Percentiles rank a stretch among this genome's conserved stretches.
These are phyloP conservation scores for Mortierella sp. DNA, from an alignment of 371 early-diverging fungal species.

Conservation along the genomic window DNA sequence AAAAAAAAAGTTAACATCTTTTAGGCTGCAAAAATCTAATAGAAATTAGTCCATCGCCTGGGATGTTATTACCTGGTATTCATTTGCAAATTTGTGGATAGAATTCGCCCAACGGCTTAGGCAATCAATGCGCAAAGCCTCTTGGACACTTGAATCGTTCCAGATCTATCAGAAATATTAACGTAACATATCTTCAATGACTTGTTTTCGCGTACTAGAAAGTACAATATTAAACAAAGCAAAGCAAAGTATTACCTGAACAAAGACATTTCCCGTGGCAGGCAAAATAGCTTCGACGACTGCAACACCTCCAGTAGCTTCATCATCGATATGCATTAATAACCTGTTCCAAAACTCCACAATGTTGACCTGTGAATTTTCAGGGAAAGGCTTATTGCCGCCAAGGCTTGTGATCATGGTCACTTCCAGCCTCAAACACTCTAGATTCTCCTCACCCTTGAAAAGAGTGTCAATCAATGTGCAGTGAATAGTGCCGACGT, in stretches of 20 bases:
- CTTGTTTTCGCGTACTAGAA: neutral
- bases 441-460: conserved; percentile 63
- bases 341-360: conserved; percentile 56
- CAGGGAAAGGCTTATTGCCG: conserved; percentile 57
- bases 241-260: conserved; percentile 29
- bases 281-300: conserved; percentile 54
- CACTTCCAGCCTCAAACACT: conserved; percentile 67
- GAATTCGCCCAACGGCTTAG: conserved; percentile 62
- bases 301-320: conserved; percentile 49
- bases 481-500: conserved; percentile 44
- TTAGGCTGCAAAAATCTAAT: neutral
- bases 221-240: neutral
- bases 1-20: too few relatives aligned
- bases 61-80: conserved; percentile 57
- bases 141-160: conserved; percentile 31
- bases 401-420: conserved; percentile 57
- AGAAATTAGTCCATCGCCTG: neutral
- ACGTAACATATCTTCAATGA: neutral
- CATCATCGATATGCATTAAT: conserved; percentile 42
- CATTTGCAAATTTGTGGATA: conserved; percentile 63
- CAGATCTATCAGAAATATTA: conserved; percentile 36
- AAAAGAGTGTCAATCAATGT: conserved; percentile 64
- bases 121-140: conserved; percentile 53
- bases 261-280: conserved; percentile 51
- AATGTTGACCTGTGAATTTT: conserved; percentile 34